Evolutionary conservation across 345 rosid genomes (phyloP), one percentile per base, ranked within the genome.

Genomic region (Eucalyptus curtisii): DNA sequence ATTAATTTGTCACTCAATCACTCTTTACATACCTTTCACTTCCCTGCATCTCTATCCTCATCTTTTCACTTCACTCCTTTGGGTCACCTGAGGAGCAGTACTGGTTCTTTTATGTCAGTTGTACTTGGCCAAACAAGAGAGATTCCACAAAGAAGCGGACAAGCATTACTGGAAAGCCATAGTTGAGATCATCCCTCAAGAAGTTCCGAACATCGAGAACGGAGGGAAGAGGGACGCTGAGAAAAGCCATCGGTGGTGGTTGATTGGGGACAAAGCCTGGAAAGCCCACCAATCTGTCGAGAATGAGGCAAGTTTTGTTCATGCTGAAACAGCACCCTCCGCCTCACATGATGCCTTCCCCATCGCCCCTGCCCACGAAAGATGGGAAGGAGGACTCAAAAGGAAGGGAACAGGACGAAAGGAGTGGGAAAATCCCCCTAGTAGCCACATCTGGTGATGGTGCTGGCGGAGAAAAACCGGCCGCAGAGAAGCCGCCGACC

Each of bases 221-320:
- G 93, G 98, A 93, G 95, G 95, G 47, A 95, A 91, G 89, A 96
- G 91, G 89, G 99, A 98, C 86, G 92, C 96, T 1, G 98, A 96
- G 71, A 95, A 95, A 95, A 95, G 88, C 95, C 99, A 66, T 94
- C 96, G 3, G 90, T 97, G 85, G 33, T 33, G 20, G 93, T 97
- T 59, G 91, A 96, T 90, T 98, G 86, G 99, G 99, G 68, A 98
- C 98, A 76, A 97, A 97, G 89, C 99, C 99, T 19, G 99, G 98
- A 97, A 44, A 97, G 89, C 99, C 96, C 8, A 93, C 98, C 59
- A 97, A 97, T 90, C 94, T 96, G 22, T 87, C 95, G 44, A 95
- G 99, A 90, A 95, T 96, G 98, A 94, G 98, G 90, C 99, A 98
- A 89, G 90, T 96, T 49, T 93, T 95, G 91, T 48, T 91, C 90